Base-by-base conservation (phyloP, 345 rosid species). In the Noccaea bulbosa region DNA sequence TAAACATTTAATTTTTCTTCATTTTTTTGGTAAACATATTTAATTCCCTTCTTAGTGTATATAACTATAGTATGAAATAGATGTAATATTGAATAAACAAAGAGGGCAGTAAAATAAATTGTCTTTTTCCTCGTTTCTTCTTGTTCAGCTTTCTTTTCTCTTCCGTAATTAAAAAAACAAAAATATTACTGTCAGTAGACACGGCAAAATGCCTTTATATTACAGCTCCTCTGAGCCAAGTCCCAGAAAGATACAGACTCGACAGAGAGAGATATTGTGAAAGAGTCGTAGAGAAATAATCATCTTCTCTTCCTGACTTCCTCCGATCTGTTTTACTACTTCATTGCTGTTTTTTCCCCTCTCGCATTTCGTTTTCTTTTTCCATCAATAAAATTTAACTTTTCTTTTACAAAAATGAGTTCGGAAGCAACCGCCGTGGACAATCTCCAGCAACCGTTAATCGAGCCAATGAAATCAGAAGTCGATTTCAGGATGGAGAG, bases 401-500 rank as follows among this genome's bases (percentile, higher is more conserved):
- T 6, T 43, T 47, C 16, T 47, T 7, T 22, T 22, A 2, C 24
- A 12, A 11, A 59, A 32, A 76, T 76, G 79, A 67, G 67, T 40
- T 70, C 79, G 55, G 75, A 76, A 70, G 48, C 35, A 7, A 16
- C 52, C 35, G 11, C 54, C 67, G 62, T 52, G 57, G 71, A 57
- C 8, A 65, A 58, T 9, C 24, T 77, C 1, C 61, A 77, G 46
- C 80, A 70, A 49, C 76, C 80, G 10, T 71, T 77, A 4, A 24
- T 77, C 0, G 76, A 71, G 57, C 14, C 69, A 43, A 6, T 59
- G 15, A 77, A 77, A 33, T 71, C 78, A 10, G 78, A 78, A 32
- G 79, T 67, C 2, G 79, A 77, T 62, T 65, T 67, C 30, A 73
- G 71, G 60, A 81, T 88, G 37, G 95, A 88, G 82, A 79, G 71